phyloP scores from a whole-genome alignment of 164 flowering plant species.

The Echeveria elegans region DNA sequence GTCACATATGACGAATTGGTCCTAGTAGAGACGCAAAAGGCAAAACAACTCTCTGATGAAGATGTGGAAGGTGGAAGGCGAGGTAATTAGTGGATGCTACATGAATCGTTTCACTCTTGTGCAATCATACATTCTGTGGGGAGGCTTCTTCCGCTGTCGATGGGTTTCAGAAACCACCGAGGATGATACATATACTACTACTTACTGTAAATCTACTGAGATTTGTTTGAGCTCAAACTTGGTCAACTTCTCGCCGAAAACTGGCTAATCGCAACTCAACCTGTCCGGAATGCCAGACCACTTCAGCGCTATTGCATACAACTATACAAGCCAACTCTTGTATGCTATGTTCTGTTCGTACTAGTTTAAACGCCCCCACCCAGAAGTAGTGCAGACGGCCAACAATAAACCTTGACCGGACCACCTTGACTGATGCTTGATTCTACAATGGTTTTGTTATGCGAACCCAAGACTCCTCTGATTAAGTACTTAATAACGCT shows the following conservation, averaged over 20 bases:
- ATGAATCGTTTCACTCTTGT: neutral
- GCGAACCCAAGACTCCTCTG: neutral
- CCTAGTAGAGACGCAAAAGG: neutral
- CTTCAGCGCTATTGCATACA: neutral
- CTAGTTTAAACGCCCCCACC: neutral
- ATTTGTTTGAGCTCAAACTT: neutral
- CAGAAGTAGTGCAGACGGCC: neutral
- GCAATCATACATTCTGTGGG: neutral
- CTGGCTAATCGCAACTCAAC: neutral
- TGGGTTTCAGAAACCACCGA: neutral
- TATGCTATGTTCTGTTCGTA: neutral
- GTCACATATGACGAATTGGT: neutral
- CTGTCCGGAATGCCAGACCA: neutral
- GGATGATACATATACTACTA: neutral
- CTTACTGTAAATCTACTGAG: constrained; percentile 1
- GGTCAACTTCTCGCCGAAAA: neutral
- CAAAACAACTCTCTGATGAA: neutral
- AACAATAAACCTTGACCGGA: neutral
- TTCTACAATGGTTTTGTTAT: neutral
- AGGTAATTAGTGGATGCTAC: neutral
- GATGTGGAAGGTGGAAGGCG: neutral
- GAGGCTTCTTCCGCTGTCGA: neutral
- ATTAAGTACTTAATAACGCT: neutral
- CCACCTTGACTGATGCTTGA: neutral
- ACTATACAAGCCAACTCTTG: constrained; percentile 5